Percentiles rank a stretch among this genome's conserved stretches.
Conservation (phyloP, 495 filamentous ascomycete genomes). For the Extremus antarcticus region DNA sequence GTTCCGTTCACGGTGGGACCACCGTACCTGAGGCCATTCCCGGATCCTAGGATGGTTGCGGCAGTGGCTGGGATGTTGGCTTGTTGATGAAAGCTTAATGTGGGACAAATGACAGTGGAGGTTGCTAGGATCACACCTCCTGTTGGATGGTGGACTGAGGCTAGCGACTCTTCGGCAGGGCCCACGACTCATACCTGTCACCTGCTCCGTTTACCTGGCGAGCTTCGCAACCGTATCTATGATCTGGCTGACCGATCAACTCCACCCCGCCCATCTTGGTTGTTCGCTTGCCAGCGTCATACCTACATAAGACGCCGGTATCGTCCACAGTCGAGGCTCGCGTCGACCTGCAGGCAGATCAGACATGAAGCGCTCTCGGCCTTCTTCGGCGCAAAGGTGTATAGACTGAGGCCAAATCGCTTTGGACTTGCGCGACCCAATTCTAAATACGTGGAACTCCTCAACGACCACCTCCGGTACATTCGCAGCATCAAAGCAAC, state of each 20-base stretch:
- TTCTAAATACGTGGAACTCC: not conserved
- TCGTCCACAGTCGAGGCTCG: not conserved
- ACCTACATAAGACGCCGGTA: not conserved
- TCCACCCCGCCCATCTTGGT: not conserved
- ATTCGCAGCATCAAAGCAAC: not conserved
- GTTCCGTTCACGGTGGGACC: no score
- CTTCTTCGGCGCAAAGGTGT: not conserved
- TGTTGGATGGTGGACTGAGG: not conserved
- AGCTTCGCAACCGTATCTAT: not conserved
- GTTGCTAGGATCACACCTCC: not conserved
- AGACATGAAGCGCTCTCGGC: not conserved
- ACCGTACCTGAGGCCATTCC: no score
- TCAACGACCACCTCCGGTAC: not conserved
- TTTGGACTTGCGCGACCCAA: not conserved
- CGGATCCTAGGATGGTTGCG: no score
- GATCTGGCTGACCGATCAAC: not conserved
- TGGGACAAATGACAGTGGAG: no score
- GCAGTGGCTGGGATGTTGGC: no score
- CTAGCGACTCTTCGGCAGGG: not conserved
- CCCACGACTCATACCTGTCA: not conserved
- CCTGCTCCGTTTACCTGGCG: not conserved
- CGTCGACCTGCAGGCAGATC: not conserved
- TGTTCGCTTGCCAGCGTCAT: not conserved
- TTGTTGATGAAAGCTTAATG: no score
- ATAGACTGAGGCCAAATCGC: not conserved